Conservation (phyloP, 2,329 filamentous ascomycete genomes). For the Plenodomus lindquistii region DNA sequence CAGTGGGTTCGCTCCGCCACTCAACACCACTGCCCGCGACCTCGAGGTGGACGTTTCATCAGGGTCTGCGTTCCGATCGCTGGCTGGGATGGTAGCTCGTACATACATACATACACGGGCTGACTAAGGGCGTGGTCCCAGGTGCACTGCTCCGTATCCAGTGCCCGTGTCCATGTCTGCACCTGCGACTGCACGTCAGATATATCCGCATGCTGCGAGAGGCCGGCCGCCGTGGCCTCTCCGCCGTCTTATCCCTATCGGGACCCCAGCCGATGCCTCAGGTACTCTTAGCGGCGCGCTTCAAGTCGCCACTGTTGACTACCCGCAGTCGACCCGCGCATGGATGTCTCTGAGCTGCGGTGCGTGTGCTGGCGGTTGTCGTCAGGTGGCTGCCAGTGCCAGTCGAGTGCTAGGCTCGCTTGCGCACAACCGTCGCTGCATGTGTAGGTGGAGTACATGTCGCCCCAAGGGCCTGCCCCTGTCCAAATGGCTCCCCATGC, state of each 20-base stretch:
- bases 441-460: not conserved
- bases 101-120: no score
- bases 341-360: slow-evolving; percentile 15
- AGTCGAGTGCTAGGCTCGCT: slow-evolving; percentile 35
- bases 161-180: slow-evolving; percentile 26
- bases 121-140: slow-evolving; percentile 24
- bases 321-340: slow-evolving; percentile 8
- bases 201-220: slow-evolving; percentile 39
- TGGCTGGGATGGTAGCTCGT: slow-evolving; percentile 25
- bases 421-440: slow-evolving; percentile 30
- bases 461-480: slow-evolving; percentile 20
- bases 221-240: slow-evolving; percentile 35
- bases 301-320: slow-evolving; percentile 8
- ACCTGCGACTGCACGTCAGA: slow-evolving; percentile 25
- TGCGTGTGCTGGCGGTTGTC: slow-evolving; percentile 18
- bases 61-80: slow-evolving; percentile 34
- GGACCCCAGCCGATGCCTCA: slow-evolving; percentile 37
- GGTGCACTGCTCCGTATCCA: slow-evolving; percentile 30
- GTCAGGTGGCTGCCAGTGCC: slow-evolving; percentile 23
- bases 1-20: slow-evolving; percentile 21
- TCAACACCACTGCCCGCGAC: slow-evolving; percentile 18
- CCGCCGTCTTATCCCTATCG: slow-evolving; percentile 45
- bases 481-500: slow-evolving; percentile 16
- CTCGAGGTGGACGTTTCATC: slow-evolving; percentile 30
- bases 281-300: slow-evolving; percentile 27